Conservation (phyloP, 495 filamentous ascomycete species). For the Penicillium paxilli region DNA sequence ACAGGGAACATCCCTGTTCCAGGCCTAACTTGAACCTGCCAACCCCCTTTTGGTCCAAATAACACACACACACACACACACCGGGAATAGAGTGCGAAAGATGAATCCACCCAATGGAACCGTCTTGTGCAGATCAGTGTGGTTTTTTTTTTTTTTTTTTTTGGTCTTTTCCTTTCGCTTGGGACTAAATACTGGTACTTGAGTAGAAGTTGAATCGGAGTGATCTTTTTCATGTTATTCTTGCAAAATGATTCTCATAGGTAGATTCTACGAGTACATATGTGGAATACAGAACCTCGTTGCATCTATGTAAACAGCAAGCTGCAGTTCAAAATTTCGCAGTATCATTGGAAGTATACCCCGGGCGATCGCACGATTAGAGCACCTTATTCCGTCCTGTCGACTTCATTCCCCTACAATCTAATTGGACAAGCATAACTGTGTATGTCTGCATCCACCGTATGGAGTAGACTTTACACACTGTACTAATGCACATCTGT, state of each 20-base stretch:
- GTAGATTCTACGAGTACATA: not conserved
- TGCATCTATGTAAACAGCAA: not conserved
- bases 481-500: too few relatives aligned
- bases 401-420: too few relatives aligned
- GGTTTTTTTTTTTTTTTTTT: too few relatives aligned
- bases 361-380: not conserved
- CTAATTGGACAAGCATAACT: too few relatives aligned
- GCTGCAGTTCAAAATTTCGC: not conserved
- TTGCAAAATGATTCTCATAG: too few relatives aligned
- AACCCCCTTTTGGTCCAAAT: not conserved
- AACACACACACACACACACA: not conserved
- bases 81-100: constrained; percentile 2
- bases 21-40: not conserved
- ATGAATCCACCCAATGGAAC: not conserved
- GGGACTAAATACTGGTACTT: not conserved
- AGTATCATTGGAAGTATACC: not conserved
- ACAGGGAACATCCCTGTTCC: constrained; percentile 10
- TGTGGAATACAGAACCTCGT: not conserved
- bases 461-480: too few relatives aligned
- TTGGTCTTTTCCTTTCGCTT: not conserved
- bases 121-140: constrained; percentile 4
- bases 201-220: not conserved
- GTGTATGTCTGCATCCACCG: not conserved
- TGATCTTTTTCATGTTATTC: not conserved
- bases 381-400: too few relatives aligned